Evolutionary conservation across 225 moss, liverwort and hornwort genomes (phyloP), one percentile per base, ranked within the genome.

Genomic region (Takakia lepidozioides): DNA sequence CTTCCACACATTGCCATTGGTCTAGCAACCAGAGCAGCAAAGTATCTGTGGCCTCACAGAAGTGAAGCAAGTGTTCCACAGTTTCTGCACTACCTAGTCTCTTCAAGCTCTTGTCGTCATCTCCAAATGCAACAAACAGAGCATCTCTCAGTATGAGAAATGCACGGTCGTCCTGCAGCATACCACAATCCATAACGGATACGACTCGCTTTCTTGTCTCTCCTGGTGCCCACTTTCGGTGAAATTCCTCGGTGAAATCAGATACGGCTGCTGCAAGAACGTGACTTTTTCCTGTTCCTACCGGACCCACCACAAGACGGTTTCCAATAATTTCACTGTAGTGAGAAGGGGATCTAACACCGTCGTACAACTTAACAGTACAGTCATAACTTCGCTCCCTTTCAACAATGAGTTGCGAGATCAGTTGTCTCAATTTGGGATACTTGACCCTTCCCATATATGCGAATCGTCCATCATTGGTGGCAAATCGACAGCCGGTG

Each of bases 81-180:
- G 48, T 68, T 10, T 38, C 34, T 25, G 56, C 61, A 26, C 45
- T 57, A 20, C 47, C 30, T 16, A 68, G 25, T 17, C 8, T 22
- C 32, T 38, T 2, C 39, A 62, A 51, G 52, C 21, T 52, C 35
- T 56, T 44, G 56, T 62, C 68, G 51, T 68, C 61, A 13, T 62
- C 61, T 44, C 68, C 68, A 46, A 51, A 61, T 3, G 68, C 68
- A 28, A 68, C 52, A 41, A 61, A 58, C 15, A 62, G 62, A 29
- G 57, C 61, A 25, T 68, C 68, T 23, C 57, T 17, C 8, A 57
- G 44, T 1, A 62, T 25, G 15, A 56, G 48, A 18, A 54, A 68
- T 5, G 68, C 68, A 39, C 23, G 27, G 46, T 57, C 32, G 9
- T 57, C 51, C 7, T 30, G 7, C 15, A 68, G 8, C 14, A 52